These are phyloP conservation scores for Hyaloscypha finlandica DNA, from an alignment of 495 filamentous ascomycete genomes.

Conservation along the genomic window DNA sequence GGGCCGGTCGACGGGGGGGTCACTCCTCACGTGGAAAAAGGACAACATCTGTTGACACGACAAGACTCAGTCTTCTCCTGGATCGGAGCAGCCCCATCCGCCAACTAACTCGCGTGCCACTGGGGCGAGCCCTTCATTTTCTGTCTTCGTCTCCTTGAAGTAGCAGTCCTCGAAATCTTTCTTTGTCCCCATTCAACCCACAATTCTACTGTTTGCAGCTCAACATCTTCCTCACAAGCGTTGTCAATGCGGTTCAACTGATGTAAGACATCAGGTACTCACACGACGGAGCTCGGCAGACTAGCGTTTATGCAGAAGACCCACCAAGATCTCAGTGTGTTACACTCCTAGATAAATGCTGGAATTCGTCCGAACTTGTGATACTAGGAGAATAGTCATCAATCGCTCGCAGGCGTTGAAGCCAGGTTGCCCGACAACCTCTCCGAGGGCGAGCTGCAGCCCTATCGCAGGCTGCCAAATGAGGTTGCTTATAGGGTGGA, in stretches of 20 bases:
- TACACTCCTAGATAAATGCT: background rate
- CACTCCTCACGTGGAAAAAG: background rate
- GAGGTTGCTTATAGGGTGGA: background rate
- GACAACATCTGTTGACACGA: background rate
- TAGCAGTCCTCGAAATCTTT: background rate
- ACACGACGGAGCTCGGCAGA: constrained; percentile 3
- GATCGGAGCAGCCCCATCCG: background rate
- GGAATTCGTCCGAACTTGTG: background rate
- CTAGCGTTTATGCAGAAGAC: background rate
- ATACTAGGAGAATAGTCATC: background rate
- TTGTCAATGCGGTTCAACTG: background rate
- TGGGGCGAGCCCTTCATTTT: background rate
- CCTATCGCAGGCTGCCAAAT: constrained; percentile 9
- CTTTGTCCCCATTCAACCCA: background rate
- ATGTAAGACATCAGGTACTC: constrained; percentile 1
- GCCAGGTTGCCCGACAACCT: background rate
- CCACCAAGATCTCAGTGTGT: background rate
- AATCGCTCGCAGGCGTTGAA: background rate
- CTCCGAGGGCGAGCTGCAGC: constrained; percentile 7
- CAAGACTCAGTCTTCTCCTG: background rate
- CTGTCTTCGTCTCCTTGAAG: background rate
- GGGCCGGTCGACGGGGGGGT: background rate
- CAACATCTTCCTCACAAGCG: background rate
- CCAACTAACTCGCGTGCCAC: background rate
- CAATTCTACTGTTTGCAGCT: background rate